Evolutionary conservation across 352 stramenopile genomes (phyloP).

Genomic region (Globisporangium okanoganense): DNA sequence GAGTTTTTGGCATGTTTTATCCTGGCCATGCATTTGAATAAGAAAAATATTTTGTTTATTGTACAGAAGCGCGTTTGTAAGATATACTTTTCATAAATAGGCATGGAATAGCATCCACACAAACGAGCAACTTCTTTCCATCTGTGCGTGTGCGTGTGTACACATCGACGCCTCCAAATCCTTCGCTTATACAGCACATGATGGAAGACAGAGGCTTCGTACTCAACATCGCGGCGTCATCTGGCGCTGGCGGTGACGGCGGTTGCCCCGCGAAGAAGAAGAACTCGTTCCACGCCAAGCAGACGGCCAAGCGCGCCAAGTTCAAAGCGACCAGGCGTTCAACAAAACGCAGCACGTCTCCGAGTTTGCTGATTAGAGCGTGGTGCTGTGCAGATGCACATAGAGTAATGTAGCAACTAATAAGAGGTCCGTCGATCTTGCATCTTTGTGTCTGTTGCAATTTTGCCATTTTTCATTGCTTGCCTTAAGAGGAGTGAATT

Average conservation of each 20-base stretch:
- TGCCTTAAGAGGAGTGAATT: neutral
- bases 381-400: neutral
- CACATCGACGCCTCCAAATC: too few relatives aligned
- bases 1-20: too few relatives aligned
- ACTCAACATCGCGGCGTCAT: slow-evolving; percentile 74
- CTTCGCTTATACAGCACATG: too few relatives aligned
- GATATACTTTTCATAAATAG: too few relatives aligned
- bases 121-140: too few relatives aligned
- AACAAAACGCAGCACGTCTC: slow-evolving; percentile 32
- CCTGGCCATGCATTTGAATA: too few relatives aligned
- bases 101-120: too few relatives aligned
- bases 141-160: too few relatives aligned
- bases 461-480: neutral
- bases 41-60: too few relatives aligned
- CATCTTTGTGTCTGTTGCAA: neutral
- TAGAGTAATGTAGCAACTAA: slow-evolving; percentile 4
- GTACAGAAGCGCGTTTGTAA: too few relatives aligned
- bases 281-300: slow-evolving; percentile 74
- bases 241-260: slow-evolving; percentile 14
- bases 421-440: slow-evolving; percentile 1
- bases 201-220: slow-evolving; percentile 66
- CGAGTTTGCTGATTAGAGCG: slow-evolving; percentile 63
- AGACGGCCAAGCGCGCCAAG: slow-evolving; percentile 40
- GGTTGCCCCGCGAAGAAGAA: slow-evolving; percentile 57
- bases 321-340: slow-evolving; percentile 17